A percentile compares a stretch with the other conserved stretches of the same genome.
Conservation (phyloP, 169 alveolate species). For the Eimeria praecox region DNA sequence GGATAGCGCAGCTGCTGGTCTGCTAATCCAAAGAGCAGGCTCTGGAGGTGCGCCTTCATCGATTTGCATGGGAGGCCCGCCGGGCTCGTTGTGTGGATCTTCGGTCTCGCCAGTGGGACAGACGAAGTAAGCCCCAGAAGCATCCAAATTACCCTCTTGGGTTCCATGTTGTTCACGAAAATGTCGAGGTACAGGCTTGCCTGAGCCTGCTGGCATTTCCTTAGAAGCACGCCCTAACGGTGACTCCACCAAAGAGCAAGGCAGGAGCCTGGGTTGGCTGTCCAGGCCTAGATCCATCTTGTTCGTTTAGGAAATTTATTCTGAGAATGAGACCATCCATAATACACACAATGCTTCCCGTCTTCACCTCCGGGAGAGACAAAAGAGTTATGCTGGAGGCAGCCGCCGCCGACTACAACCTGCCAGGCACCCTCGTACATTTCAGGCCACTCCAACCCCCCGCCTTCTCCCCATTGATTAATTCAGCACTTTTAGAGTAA, state of each 20-base stretch:
- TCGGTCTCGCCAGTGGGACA: neutral
- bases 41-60: neutral
- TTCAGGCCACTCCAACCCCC: neutral
- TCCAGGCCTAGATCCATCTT: neutral
- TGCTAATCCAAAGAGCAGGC: constrained; percentile 1
- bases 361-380: neutral
- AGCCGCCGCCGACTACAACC: constrained; percentile 4
- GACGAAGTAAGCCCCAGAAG: neutral
- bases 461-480: neutral
- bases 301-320: neutral
- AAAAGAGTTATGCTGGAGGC: neutral
- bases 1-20: constrained; percentile 44
- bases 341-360: neutral
- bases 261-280: neutral
- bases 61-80: neutral
- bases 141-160: neutral
- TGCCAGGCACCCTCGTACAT: neutral
- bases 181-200: neutral
- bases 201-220: neutral
- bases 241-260: neutral
- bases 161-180: neutral
- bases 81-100: neutral
- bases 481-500: neutral
- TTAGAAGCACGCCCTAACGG: neutral
- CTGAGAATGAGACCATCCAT: neutral